Percentiles rank a stretch among this genome's conserved stretches.
phyloP scores from a whole-genome alignment of 345 rosid genomes.

The Eucalyptus brandiana region DNA sequence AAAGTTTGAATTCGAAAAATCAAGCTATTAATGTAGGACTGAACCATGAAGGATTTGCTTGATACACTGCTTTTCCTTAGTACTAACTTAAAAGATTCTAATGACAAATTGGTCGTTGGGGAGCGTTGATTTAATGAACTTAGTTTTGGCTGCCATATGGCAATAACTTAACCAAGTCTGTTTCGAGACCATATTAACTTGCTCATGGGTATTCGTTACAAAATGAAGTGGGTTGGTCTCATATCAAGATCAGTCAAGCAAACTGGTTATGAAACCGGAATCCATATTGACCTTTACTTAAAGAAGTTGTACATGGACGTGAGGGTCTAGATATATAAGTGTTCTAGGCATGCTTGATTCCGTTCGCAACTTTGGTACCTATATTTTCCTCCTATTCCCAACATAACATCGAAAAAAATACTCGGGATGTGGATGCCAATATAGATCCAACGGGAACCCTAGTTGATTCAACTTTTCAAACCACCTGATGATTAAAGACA shows the following conservation, averaged over 20 bases:
- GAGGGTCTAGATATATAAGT: background rate
- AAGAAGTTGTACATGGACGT: background rate
- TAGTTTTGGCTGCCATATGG: background rate
- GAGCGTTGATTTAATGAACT: background rate
- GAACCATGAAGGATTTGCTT: background rate
- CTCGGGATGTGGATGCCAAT: background rate
- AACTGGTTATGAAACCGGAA: background rate
- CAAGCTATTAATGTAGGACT: background rate
- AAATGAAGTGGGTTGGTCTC: background rate
- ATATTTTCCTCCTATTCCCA: background rate
- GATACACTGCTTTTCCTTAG: background rate
- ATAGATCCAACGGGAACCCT: background rate
- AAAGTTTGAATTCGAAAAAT: background rate
- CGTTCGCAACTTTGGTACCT: background rate
- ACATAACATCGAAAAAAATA: background rate
- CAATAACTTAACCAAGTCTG: background rate
- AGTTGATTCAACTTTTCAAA: background rate
- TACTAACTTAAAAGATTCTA: background rate
- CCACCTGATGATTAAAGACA: background rate
- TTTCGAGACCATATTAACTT: background rate
- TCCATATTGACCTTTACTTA: background rate
- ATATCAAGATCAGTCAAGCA: background rate
- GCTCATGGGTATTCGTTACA: background rate
- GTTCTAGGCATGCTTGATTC: background rate
- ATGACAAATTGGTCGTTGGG: background rate